Base-by-base conservation (phyloP, 768 basidiomycete species). In the Leccinellum luteum region DNA sequence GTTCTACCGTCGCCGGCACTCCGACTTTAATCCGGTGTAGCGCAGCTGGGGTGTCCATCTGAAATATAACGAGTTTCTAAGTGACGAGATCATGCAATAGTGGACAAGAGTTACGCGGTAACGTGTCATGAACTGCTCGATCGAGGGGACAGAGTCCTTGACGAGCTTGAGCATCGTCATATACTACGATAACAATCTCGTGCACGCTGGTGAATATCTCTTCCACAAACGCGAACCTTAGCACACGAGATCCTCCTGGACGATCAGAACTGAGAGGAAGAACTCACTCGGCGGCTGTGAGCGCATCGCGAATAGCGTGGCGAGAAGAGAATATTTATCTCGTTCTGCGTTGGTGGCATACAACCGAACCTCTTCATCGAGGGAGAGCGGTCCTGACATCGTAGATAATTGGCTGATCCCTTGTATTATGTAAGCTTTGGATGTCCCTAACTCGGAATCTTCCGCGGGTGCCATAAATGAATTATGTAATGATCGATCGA, bases 81-180 rank as follows among this genome's bases (percentile, higher is more conserved):
- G 43, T 25, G 34, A 17, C 4, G 3, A 0, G 7, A 43, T 43
- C 35, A n/a, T 19, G 41, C 5, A 41, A 9, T 38, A 31, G 21
- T 0, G 15, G 52, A 17, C 5, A 21, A 3, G 14, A 13, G 3
- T 32, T 54, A 92, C 94, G 66, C 85, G 77, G 76, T 94, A 98
- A 52, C 88, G 84, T 52, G 79, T 78, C 94, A 97, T 96, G 74
- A 98, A 99, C 19, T 86, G 82, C 63, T 98, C 95, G 41, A 98
- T 82, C 28, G 83, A 87, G 0, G 85, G 84, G 9, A 95, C 92
- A 21, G 89, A 89, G 54, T 92, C 85, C n/a, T 86, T 87, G 12
- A 98, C 89, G n/a, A 98, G 81, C 75, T 94, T 97, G 59, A 94
- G 77, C 86, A 97, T 92, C 0, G 93, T 95, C 83, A 97, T 97